phyloP scores from a whole-genome alignment of 140 eudicot species.

The Senecio squalidus region DNA sequence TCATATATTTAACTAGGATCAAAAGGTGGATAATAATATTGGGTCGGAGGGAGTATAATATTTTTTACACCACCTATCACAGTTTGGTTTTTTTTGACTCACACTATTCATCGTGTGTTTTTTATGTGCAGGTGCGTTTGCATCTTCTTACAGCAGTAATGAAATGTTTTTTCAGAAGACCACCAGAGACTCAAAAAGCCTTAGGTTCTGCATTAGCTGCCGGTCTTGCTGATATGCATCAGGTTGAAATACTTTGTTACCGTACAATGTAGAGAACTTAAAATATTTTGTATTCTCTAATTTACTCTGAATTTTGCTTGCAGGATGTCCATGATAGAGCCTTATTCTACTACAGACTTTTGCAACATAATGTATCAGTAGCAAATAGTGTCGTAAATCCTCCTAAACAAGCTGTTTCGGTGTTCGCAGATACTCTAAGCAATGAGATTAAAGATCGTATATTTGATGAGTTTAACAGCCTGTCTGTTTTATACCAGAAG shows the following conservation, averaged over 20 bases:
- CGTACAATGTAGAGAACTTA: background rate
- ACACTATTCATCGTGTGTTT: too few species aligned
- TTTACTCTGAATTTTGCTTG: slow-evolving; percentile 14
- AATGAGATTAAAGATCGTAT: slow-evolving; percentile 93
- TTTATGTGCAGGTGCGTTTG: slow-evolving; percentile 84
- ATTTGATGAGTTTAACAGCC: slow-evolving; percentile 92
- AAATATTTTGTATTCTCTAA: slow-evolving; percentile 1
- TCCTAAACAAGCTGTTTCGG: slow-evolving; percentile 97
- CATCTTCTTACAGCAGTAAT: slow-evolving; percentile 92
- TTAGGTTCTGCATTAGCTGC: slow-evolving; percentile 90
- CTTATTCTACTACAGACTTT: slow-evolving; percentile 85
- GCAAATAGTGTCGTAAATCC: slow-evolving; percentile 88
- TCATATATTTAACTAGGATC: too few species aligned
- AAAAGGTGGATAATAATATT: too few species aligned
- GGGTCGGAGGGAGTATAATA: too few species aligned
- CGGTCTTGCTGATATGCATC: slow-evolving; percentile 91
- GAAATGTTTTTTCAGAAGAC: slow-evolving; percentile 88
- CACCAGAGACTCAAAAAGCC: slow-evolving; percentile 95
- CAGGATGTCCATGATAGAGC: slow-evolving; percentile 99
- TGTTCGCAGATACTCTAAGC: slow-evolving; percentile 89
- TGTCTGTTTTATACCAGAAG: slow-evolving; percentile 93
- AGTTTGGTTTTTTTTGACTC: too few species aligned
- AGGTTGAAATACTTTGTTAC: slow-evolving; percentile 37
- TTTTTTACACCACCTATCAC: background rate
- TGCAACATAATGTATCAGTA: slow-evolving; percentile 56